Evolutionary conservation across 2,329 filamentous ascomycete genomes (phyloP).

Genomic region (Ophiocordyceps camponoti-rufipedis): DNA sequence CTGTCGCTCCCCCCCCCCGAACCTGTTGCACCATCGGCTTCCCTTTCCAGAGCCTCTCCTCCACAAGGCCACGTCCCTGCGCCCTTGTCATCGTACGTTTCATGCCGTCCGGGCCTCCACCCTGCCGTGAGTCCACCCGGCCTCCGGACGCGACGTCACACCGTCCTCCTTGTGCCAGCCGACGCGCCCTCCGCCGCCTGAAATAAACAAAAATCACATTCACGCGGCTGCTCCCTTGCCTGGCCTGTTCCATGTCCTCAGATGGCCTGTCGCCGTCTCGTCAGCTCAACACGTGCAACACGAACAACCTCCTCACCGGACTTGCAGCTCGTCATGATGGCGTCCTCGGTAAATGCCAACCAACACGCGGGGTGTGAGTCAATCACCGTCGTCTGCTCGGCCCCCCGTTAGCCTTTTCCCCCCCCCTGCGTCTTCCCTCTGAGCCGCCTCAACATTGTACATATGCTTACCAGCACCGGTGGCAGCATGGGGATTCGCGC

Average conservation of each 20-base stretch:
- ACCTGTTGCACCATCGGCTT: no score
- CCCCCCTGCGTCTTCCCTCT: background rate
- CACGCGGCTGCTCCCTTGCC: slow-evolving; percentile 1
- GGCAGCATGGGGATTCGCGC: slow-evolving; percentile 71
- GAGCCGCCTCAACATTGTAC: background rate
- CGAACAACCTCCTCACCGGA: slow-evolving; percentile 43
- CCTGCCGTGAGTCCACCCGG: background rate
- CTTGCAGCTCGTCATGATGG: slow-evolving; percentile 82
- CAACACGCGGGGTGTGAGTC: slow-evolving; percentile 78
- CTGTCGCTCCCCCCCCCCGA: no score
- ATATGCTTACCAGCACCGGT: slow-evolving; percentile 58
- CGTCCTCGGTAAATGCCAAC: slow-evolving; percentile 84
- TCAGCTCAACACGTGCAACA: slow-evolving; percentile 3
- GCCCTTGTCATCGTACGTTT: no score
- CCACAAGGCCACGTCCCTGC: no score
- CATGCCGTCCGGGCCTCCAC: background rate
- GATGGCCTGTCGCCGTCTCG: slow-evolving; percentile 37
- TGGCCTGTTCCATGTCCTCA: slow-evolving; percentile 58
- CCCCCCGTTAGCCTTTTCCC: slow-evolving; percentile 2
- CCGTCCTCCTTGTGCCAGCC: background rate
- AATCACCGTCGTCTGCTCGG: slow-evolving; percentile 51
- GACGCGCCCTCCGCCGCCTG: no score
- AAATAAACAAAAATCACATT: background rate
- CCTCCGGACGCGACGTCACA: no score
- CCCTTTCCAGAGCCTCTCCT: no score